Evolutionary conservation across 139 green algal genomes (phyloP).

Genomic region (Volvox africanus): DNA sequence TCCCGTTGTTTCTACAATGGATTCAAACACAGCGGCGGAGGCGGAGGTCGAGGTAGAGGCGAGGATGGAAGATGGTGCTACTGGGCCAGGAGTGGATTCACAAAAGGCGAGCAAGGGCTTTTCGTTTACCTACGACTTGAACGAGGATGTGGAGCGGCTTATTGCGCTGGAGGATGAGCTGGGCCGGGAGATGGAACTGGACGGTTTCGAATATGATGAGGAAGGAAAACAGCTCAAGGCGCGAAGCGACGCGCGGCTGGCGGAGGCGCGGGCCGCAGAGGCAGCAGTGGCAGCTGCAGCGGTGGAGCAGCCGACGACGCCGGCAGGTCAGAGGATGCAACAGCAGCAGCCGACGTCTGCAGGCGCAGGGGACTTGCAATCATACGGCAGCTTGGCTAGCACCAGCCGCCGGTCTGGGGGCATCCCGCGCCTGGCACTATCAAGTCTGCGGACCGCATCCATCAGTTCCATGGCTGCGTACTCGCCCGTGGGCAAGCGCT

Average conservation of each 20-base stretch:
- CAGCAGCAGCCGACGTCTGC: neutral
- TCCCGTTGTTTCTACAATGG: neutral
- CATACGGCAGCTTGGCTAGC: neutral
- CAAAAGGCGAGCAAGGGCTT: conserved; percentile 44
- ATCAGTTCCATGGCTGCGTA: conserved; percentile 21
- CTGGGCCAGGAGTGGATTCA: neutral
- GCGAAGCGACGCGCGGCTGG: conserved; percentile 7
- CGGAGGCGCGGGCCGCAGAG: neutral
- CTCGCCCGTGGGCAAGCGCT: neutral
- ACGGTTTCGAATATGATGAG: conserved; percentile 60
- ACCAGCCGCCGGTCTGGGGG: neutral
- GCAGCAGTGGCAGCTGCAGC: neutral
- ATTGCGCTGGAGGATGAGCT: conserved; percentile 67
- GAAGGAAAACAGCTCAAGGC: conserved; percentile 49
- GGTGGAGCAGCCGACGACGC: neutral
- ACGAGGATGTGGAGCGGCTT: conserved; percentile 76
- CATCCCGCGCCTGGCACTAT: conserved; percentile 8
- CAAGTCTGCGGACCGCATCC: neutral
- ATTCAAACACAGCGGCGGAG: neutral
- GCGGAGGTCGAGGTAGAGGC: neutral
- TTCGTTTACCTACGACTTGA: conserved; percentile 73
- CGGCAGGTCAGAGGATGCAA: neutral
- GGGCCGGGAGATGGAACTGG: conserved; percentile 36
- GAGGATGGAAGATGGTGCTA: no score
- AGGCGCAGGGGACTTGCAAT: neutral